A percentile compares a stretch with the other conserved stretches of the same genome.
Conservation (phyloP, 2,329 filamentous ascomycete species). For the Eurotiales sp. region DNA sequence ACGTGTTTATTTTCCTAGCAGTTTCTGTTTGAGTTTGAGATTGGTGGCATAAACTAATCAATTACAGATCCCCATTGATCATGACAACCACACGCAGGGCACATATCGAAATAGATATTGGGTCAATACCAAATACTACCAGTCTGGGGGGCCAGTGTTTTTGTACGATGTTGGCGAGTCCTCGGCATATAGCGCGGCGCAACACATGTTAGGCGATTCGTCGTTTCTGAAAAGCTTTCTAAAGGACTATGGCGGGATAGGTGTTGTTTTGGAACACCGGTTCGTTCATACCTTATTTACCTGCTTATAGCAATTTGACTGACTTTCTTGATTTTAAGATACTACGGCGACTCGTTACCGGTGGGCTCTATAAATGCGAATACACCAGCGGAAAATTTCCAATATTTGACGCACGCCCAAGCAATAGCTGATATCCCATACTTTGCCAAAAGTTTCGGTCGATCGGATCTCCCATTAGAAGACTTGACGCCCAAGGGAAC, state of each 20-base stretch:
- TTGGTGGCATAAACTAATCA: not conserved
- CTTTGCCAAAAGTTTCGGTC: constrained; percentile 41
- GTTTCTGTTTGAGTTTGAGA: not conserved
- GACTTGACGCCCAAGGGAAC: constrained; percentile 38
- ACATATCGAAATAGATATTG: constrained; percentile 56
- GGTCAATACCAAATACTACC: constrained; percentile 52
- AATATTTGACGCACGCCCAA: constrained; percentile 42
- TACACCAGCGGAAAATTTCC: constrained; percentile 37
- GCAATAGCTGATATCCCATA: constrained; percentile 44
- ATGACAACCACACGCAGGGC: constrained; percentile 33
- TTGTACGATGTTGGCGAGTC: constrained; percentile 49
- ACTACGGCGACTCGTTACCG: constrained; percentile 41
- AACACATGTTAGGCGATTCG: constrained; percentile 30
- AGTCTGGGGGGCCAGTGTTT: constrained; percentile 51
- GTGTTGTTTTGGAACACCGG: constrained; percentile 44
- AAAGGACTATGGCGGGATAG: constrained; percentile 34
- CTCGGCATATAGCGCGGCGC: constrained; percentile 37
- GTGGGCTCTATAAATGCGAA: constrained; percentile 30
- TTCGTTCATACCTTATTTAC: too few relatives aligned
- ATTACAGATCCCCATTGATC: constrained; percentile 30
- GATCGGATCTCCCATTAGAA: constrained; percentile 24
- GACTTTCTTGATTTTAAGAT: constrained; percentile 23
- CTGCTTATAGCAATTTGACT: too few relatives aligned
- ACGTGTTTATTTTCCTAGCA: too few relatives aligned
- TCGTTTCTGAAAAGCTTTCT: constrained; percentile 31